phyloP scores from a whole-genome alignment of 495 filamentous ascomycete genomes.

The Aspergillus diversus region DNA sequence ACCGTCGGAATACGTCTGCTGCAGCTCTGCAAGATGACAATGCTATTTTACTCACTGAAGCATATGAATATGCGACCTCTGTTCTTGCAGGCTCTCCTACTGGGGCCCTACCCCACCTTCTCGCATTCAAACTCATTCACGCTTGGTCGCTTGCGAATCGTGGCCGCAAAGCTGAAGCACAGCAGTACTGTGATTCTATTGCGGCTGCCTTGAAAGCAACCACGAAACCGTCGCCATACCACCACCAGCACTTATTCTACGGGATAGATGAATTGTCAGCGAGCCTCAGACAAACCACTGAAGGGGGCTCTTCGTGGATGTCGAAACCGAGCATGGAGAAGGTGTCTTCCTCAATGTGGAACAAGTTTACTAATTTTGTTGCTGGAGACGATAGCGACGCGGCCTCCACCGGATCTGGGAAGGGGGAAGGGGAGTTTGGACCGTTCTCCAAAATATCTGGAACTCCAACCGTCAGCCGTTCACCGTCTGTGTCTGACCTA shows the following conservation, averaged over 20 bases:
- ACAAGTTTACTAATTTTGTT: constrained; percentile 91
- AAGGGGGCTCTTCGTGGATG: constrained; percentile 77
- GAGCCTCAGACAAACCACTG: constrained; percentile 80
- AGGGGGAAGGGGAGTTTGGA: constrained; percentile 62
- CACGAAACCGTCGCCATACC: constrained; percentile 82
- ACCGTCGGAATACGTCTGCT: constrained; percentile 68
- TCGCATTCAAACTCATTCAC: constrained; percentile 86
- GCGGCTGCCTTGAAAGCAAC: constrained; percentile 76
- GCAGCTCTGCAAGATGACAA: constrained; percentile 78
- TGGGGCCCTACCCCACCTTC: constrained; percentile 76
- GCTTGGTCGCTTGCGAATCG: constrained; percentile 82
- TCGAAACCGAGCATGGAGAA: constrained; percentile 94
- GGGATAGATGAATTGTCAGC: constrained; percentile 82
- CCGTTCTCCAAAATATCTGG: constrained; percentile 81
- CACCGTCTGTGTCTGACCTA: constrained; percentile 74
- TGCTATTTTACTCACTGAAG: constrained; percentile 83
- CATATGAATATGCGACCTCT: constrained; percentile 85
- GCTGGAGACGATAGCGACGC: constrained; percentile 82
- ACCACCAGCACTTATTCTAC: constrained; percentile 71
- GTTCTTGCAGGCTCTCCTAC: constrained; percentile 60
- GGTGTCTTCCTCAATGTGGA: constrained; percentile 84
- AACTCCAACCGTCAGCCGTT: constrained; percentile 82
- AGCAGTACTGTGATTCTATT: constrained; percentile 90
- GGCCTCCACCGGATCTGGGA: constrained; percentile 59
- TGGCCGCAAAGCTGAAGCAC: constrained; percentile 78